These are phyloP conservation scores for Cardamine occulta DNA, from an alignment of 345 rosid genomes.

Conservation along the genomic window DNA sequence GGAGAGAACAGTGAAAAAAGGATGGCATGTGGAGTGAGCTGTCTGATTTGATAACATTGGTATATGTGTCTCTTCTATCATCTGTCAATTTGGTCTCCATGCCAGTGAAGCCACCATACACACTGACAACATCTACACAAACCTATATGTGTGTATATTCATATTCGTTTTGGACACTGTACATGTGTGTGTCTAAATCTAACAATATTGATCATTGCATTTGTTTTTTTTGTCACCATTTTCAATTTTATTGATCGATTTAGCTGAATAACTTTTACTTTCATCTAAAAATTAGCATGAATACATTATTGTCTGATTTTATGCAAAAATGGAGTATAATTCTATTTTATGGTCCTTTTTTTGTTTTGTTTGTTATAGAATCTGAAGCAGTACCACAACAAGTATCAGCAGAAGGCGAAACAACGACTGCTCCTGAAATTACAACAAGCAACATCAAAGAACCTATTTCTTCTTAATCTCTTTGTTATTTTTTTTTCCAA, in stretches of 20 bases:
- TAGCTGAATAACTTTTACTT: background rate
- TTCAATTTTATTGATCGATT: slow-evolving; percentile 30
- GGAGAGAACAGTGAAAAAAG: slow-evolving; percentile 38
- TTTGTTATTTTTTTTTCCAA: slow-evolving; percentile 25
- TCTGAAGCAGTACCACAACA: slow-evolving; percentile 53
- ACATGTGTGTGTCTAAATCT: background rate
- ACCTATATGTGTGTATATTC: background rate
- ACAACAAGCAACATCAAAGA: slow-evolving; percentile 49
- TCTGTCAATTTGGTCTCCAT: slow-evolving; percentile 43
- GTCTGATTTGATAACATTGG: slow-evolving; percentile 47
- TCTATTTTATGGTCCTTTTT: background rate
- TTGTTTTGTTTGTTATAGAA: slow-evolving; percentile 45
- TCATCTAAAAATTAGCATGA: background rate
- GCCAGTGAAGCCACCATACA: slow-evolving; percentile 43
- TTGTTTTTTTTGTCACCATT: slow-evolving; percentile 41
- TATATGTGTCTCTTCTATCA: slow-evolving; percentile 39
- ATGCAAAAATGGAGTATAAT: background rate
- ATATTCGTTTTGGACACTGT: slow-evolving; percentile 16
- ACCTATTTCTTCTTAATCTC: slow-evolving; percentile 36
- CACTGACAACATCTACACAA: slow-evolving; percentile 34
- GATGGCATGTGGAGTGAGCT: slow-evolving; percentile 73
- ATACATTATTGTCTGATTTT: background rate
- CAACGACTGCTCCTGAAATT: slow-evolving; percentile 48
- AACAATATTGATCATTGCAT: slow-evolving; percentile 34
- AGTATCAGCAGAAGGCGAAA: slow-evolving; percentile 50